Base-by-base conservation (phyloP, 371 early-diverging fungal species). In the Mucor racemosus region DNA sequence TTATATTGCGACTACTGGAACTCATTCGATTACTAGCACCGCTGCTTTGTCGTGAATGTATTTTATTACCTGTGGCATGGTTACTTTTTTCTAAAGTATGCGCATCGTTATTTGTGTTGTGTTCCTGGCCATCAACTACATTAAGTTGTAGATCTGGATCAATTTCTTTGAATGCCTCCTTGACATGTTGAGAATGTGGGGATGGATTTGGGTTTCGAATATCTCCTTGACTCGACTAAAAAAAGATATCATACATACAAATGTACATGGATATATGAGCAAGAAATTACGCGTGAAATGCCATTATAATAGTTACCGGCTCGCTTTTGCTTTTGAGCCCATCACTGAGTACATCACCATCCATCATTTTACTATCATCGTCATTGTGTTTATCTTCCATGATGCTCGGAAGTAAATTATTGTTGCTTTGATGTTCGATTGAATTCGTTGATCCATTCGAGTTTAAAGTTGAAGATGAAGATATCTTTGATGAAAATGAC, bases 91-190 rank as follows among this genome's bases (percentile, higher is more conserved):
- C 21, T 31, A 31, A 15, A 26, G 15, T 42, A 11, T 46, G 50
- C 3, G 26, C 26, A 26, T 26, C 26, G 26, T 1, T 26, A 26
- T 26, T 26, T 26, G 26, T 26, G 3, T 26, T 3, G 26, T 26
- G 8, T 21, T 50, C 50, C 4, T 26, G 50, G 11, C 36, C 26
- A 1, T 33, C 40, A 2, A 40, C 53, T 3, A 0, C 21, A 4
- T 8, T 13, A 34, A 42, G 15, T 11, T 56, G 40, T 39, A 65
- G 17, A 31, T 65, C 66, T n/a, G 66, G 66, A 36, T 65, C 66
- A 4, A 33, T 13, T 11, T n/a, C 50, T 50, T 39, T n/a, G 33
- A 65, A 65, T 14, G 59, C 7, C 38, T 53, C 17, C 21, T 48
- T 59, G 13, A 65, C 59, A 10, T 26, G 4, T 19, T 59, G 33